phyloP scores from a whole-genome alignment of 2,329 filamentous ascomycete species.

The Alternaria gansuensis region DNA sequence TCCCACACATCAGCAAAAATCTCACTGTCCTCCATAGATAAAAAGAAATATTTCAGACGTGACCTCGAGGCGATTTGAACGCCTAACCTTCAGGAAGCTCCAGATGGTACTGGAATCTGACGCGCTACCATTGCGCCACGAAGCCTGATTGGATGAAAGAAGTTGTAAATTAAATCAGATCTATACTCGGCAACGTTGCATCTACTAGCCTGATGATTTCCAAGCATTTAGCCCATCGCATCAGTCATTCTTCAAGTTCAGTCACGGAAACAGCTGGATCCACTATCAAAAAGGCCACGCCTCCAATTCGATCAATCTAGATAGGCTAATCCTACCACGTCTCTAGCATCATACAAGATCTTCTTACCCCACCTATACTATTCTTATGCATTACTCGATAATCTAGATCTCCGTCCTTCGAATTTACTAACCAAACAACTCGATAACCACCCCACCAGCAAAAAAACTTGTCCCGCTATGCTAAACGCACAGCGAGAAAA shows the following conservation, averaged over 20 bases:
- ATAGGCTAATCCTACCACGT: conserved; percentile 7
- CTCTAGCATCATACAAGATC: conserved; percentile 6
- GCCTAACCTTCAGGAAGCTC: conserved; percentile 41
- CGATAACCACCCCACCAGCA: neutral
- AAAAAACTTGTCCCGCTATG: neutral
- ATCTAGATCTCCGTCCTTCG: neutral
- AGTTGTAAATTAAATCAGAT: neutral
- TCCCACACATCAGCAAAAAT: conserved; percentile 5
- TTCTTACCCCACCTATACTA: conserved; percentile 1
- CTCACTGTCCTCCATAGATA: neutral
- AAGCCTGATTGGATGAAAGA: conserved; percentile 31
- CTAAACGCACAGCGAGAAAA: neutral
- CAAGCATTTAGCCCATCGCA: neutral
- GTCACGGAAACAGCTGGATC: neutral
- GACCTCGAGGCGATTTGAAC: conserved; percentile 43
- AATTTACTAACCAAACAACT: neutral
- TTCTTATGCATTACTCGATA: neutral
- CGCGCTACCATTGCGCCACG: conserved; percentile 45
- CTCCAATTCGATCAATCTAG: neutral
- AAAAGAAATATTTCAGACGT: conserved; percentile 23
- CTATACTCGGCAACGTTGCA: neutral
- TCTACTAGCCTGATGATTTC: no score
- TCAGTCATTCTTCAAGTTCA: neutral
- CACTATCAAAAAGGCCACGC: conserved; percentile 10
- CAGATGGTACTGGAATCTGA: conserved; percentile 41